Evolutionary conservation across 1,284 basidiomycete genomes (phyloP), one percentile per base, ranked within the genome.

Genomic region (Ganoderma resinaceum): DNA sequence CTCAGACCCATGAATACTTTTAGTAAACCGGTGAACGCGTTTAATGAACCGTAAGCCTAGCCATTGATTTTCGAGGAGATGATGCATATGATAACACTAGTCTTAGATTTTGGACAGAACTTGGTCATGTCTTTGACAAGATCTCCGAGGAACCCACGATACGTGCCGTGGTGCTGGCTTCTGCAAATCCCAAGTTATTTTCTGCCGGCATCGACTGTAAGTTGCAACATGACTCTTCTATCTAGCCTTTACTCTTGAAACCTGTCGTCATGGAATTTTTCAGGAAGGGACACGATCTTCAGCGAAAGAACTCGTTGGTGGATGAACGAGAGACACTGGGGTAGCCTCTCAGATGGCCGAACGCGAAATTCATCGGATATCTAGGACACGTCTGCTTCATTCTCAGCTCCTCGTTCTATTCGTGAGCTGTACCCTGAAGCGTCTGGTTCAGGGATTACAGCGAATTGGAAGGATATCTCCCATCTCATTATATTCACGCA

Each of bases 181-280:
- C 94, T 1, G 82, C 82, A 0, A 75, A 91, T 0, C 87, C 90
- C 0, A 94, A 91, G 77, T 78, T 89, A 16, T 96, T 95, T 78
- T 93, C 91, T 2, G 94, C 93, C 0, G 95, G 95, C 0, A 80
- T 97, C 2, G 95, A 96, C 77, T 78, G 92, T 95, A 72, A 73
- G 92, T 60, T 53, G n/a, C n/a, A n/a, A n/a, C n/a, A n/a, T n/a
- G n/a, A n/a, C 67, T 29, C 2, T 55, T 55, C 14, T 55, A 16
- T 18, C 29, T 1, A 1, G 37, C 31, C 7, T 18, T 18, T 31
- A 0, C 0, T 6, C 14, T 9, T 16, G 5, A 31, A 31, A 31
- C 12, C 16, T 2, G 52, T 2, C 18, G 5, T 16, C 4, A 5
- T 52, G 23, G 49, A 52, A 26, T 4, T n/a, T n/a, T n/a, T n/a